Base-by-base conservation (phyloP, 306 rosid genomes). In the Boehmeria nivea region DNA sequence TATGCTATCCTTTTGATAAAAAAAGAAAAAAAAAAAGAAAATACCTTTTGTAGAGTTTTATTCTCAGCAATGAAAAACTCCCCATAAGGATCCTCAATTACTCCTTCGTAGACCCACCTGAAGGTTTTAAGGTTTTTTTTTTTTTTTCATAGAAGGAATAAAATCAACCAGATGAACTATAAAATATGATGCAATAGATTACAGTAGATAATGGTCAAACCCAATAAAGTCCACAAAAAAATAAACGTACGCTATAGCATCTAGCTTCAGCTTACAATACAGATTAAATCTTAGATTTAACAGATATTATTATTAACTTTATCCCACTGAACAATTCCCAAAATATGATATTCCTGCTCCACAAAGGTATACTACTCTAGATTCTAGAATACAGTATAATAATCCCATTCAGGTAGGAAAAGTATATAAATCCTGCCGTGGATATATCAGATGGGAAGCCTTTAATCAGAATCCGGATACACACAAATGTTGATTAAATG, bases 91-190 rank as follows among this genome's bases (percentile, higher is more conserved):
- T 90, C 98, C 72, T 87, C 95, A 63, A 90, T 90, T 24, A 87
- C 85, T 52, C 98, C 98, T 77, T 90, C 98, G 62, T 90, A 84
- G 71, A 90, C 87, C 98, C 95, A 90, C 74, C 98, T 90, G 71
- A 59, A n/a, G n/a, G n/a, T n/a, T n/a, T n/a, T n/a, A n/a, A n/a
- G n/a, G n/a, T n/a, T n/a, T 48, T 60, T 72, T 72, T 63, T 16
- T 60, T 67, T 53, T 37, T 56, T 37, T 21, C 61, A 56, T 70
- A 75, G 56, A 63, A 47, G 38, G 13, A 60, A 21, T 22, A 50
- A 62, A 64, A 49, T 22, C 18, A 65, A 65, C 51, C 59, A 65
- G 54, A 53, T 57, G 19, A 63, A 46, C 34, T 11, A 46, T 39
- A 43, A 53, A 24, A 28, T 46, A 26, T 54, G 10, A 37, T 43